phyloP scores from a whole-genome alignment of 1,284 basidiomycete genomes.

The Leccinum angustisporum region DNA sequence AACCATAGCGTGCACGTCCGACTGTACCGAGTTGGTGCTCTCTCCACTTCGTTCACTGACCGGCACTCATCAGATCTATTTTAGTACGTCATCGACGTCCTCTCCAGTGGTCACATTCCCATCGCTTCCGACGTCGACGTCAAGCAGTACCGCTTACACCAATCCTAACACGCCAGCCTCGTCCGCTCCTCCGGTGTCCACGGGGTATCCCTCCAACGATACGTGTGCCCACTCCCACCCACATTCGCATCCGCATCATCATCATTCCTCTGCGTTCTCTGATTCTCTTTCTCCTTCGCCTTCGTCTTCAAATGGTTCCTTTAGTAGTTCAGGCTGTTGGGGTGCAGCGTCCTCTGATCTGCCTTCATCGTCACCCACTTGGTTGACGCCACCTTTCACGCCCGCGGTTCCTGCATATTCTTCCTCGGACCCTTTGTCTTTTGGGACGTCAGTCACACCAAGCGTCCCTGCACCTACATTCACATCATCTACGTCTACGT shows the following conservation, averaged over 20 bases:
- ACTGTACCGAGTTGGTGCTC: conserved; percentile 12
- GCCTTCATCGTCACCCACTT: neutral
- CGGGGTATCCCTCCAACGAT: neutral
- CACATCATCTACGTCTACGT: neutral
- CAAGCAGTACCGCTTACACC: neutral
- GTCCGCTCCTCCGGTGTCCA: neutral
- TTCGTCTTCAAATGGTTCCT: neutral
- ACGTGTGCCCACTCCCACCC: conserved; percentile 3
- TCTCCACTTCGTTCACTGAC: conserved; percentile 9
- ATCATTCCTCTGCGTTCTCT: conserved; percentile 1
- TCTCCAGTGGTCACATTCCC: conserved; percentile 11
- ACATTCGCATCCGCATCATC: neutral
- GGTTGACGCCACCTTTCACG: neutral
- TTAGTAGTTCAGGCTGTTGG: neutral
- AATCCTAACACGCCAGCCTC: conserved; percentile 1
- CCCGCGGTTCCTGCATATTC: neutral
- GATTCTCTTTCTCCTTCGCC: neutral
- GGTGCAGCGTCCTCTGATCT: conserved; percentile 1
- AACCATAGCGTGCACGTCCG: conserved; percentile 14
- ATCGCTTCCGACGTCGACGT: neutral
- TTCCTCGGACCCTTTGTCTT: neutral
- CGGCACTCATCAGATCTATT: neutral
- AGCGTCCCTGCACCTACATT: neutral
- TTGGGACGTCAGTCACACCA: neutral
- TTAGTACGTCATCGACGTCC: neutral